Base-by-base conservation (phyloP, 257 asterid genomes). In the Penstemon barbatus region DNA sequence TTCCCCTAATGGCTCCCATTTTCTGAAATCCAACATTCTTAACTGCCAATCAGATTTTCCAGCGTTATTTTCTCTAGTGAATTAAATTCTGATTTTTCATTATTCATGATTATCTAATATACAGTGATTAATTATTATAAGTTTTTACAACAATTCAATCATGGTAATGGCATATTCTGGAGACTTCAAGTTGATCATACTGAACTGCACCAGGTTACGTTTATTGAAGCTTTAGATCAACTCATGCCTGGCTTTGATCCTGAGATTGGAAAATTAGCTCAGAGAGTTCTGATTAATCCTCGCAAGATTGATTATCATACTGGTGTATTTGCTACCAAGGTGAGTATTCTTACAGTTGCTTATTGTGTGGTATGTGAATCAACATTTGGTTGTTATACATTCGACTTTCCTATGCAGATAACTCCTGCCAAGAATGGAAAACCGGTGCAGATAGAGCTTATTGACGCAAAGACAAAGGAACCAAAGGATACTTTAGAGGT, bases 241-340 rank as follows among this genome's bases (percentile, higher is more conserved):
- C 86, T 90, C 79, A 90, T 90, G 97, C 97, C 97, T 5, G 97
- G 97, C 56, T 90, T 90, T 78, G 97, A 90, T 82, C 97, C 97
- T 44, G 97, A 90, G 81, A 90, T 90, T 61, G 95, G 97, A 57
- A 90, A 90, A 78, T 78, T 90, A 73, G 97, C 97, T 52, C 97
- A 90, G 71, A 79, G 97, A 71, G 87, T 88, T 75, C 97, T 90
- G 71, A 78, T 90, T 75, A 85, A 86, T 82, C 90, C 97, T 72
- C 90, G 96, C 74, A 88, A 90, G 81, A 90, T 90, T 25, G 96
- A 90, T 75, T 88, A 79, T 64, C 85, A 88, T 68, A 90, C 94
- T 59, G 92, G 97, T 69, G 96, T 91, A 66, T 91, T 91, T 77
- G 98, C 98, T 63, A 89, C 94, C 89, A 91, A 91, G 98, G 98